These are phyloP conservation scores for Massariosphaeria phaeospora DNA, from an alignment of 495 filamentous ascomycete species.

Conservation along the genomic window DNA sequence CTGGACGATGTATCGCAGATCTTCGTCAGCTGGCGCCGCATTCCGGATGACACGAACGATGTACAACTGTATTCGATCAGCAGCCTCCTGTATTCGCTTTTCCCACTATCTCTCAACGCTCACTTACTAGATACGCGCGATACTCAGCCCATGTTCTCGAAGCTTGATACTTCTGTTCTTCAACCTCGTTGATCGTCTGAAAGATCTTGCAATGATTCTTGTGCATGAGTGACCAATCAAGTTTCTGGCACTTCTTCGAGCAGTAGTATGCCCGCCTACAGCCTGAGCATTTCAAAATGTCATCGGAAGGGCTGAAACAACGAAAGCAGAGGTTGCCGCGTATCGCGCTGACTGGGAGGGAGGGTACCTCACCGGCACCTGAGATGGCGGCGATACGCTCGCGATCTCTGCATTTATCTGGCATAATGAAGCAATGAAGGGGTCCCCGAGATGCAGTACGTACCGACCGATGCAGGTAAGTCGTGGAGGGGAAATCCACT, in stretches of 20 bases:
- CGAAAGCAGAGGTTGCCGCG: conserved; percentile 18
- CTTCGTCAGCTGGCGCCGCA: conserved; percentile 3
- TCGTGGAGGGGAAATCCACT: too few relatives aligned
- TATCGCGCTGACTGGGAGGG: conserved; percentile 6
- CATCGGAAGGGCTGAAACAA: conserved; percentile 8
- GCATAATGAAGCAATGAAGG: too few relatives aligned
- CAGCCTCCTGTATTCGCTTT: too few relatives aligned
- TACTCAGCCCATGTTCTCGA: conserved; percentile 11
- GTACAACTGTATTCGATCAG: background rate
- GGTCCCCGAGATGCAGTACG: too few relatives aligned
- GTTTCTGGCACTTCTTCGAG: conserved; percentile 16
- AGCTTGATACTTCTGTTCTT: conserved; percentile 11
- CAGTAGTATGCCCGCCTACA: conserved; percentile 18
- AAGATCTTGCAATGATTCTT: conserved; percentile 23
- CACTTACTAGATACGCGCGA: background rate
- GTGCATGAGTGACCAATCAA: conserved; percentile 14
- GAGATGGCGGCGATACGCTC: conserved; percentile 1
- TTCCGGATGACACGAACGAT: conserved; percentile 2
- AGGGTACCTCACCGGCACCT: conserved; percentile 6
- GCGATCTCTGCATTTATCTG: conserved; percentile 15
- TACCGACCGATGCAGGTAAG: too few relatives aligned
- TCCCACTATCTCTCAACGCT: background rate
- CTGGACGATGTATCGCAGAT: conserved; percentile 12
- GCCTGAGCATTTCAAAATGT: conserved; percentile 10
- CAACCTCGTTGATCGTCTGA: conserved; percentile 8